Base-by-base conservation (phyloP, 1,284 basidiomycete species). In the Naganishia sp. region DNA sequence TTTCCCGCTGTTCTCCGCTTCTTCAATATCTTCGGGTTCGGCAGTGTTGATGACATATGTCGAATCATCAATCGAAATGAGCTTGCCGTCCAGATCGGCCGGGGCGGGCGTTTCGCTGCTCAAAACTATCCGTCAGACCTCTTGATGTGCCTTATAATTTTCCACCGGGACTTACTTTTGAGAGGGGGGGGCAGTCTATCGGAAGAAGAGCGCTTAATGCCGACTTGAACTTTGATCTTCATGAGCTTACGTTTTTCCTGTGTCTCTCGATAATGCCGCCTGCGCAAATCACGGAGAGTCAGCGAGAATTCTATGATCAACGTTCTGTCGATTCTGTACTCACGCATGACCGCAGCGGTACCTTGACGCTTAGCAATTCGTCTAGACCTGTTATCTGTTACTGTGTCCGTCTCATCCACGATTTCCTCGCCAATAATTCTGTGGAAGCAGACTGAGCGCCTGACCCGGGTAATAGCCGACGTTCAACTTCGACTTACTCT, bases 321-420 rank as follows among this genome's bases (percentile, higher is more conserved):
- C 28, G 28, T 28, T 28, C 28, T 28, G 28, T 28, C 28, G 28
- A 28, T 28, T 28, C 28, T 46, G 15, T 15, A 73, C 78, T 66
- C 57, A 78, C 87, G 84, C 91, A 94, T 93, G 62, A 92, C 83
- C 10, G 86, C 84, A 10, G 88, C 84, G 9, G 87, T 90, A 11
- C 88, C 88, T 68, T 85, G 80, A 31, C 92, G 83, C 71, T 84
- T 87, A 0, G 89, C 89, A 18, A 82, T 82, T 58, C 83, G 83
- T 76, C 92, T 92, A 53, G 85, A 87, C 63, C 87, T 86, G 74
- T 93, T 94, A 72, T 92, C 90, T 70, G 90, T 87, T 72, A 89
- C 93, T 23, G 87, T 84, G 79, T 95, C 92, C 4, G 91, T 94
- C 78, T 94, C 92, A 74, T 94, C 92, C 45, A 94, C 81, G 49